A percentile compares a stretch with the other conserved stretches of the same genome.
Evolutionary conservation across 345 rosid genomes (phyloP).

Genomic region (Lenwebbia sp.): DNA sequence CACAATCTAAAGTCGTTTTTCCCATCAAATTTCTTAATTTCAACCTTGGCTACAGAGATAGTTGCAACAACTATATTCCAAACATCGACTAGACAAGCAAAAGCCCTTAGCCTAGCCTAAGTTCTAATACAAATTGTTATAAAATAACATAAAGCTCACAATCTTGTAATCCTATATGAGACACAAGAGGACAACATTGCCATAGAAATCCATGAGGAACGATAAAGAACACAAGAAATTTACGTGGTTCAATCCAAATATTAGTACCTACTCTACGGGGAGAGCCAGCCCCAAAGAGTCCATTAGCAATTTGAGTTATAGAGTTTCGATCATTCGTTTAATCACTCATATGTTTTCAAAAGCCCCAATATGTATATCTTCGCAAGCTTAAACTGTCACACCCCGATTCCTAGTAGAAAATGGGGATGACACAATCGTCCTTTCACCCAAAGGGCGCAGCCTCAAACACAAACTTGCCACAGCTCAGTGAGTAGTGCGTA

Average conservation of each 20-base stretch:
- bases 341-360: neutral
- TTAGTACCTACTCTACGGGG: neutral
- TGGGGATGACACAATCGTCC: no score
- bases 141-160: neutral
- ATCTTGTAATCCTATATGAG: neutral
- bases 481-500: no score
- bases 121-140: neutral
- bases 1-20: no score
- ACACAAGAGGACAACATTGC: neutral
- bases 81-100: neutral
- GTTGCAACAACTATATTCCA: neutral
- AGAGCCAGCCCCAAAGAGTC: neutral
- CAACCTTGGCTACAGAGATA: no score
- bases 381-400: no score
- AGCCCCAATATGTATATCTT: neutral
- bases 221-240: neutral
- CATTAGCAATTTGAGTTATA: neutral
- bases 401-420: no score
- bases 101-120: neutral
- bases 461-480: no score
- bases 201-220: neutral
- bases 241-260: neutral
- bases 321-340: neutral
- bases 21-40: neutral
- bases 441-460: no score